These are phyloP conservation scores for Cryptomeria japonica DNA, from an alignment of 75 land plant genomes.

Conservation along the genomic window DNA sequence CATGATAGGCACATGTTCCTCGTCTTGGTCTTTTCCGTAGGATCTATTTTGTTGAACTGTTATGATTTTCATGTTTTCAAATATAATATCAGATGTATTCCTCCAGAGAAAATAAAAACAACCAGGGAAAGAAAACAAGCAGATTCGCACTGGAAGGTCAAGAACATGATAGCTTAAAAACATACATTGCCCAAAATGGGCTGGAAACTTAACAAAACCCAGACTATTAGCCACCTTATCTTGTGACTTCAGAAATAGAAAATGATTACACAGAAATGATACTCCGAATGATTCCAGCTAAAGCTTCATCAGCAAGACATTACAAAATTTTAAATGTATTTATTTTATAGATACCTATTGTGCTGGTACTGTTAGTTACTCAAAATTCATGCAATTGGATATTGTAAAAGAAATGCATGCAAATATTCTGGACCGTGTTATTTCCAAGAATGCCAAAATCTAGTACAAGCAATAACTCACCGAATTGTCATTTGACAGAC, in stretches of 20 bases:
- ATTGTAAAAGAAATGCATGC: not conserved
- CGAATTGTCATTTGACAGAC: conserved; percentile 60
- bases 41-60: not conserved
- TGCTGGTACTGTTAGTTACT: not conserved
- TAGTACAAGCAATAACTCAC: conserved; percentile 35
- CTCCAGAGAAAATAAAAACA: not conserved
- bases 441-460: not conserved
- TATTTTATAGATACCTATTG: not conserved
- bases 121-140: not conserved
- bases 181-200: not conserved
- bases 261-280: not conserved
- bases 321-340: not conserved
- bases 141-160: not conserved
- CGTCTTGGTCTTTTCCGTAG: too few relatives aligned
- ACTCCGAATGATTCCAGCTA: not conserved
- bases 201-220: not conserved
- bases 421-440: not conserved
- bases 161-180: not conserved
- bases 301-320: not conserved
- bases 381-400: not conserved
- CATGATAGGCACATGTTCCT: too few relatives aligned
- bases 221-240: not conserved
- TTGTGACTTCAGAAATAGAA: not conserved
- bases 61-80: not conserved
- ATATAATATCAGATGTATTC: not conserved